Conservation (phyloP, 441 rosid genomes). For the Euphorbia schlechtendalii region DNA sequence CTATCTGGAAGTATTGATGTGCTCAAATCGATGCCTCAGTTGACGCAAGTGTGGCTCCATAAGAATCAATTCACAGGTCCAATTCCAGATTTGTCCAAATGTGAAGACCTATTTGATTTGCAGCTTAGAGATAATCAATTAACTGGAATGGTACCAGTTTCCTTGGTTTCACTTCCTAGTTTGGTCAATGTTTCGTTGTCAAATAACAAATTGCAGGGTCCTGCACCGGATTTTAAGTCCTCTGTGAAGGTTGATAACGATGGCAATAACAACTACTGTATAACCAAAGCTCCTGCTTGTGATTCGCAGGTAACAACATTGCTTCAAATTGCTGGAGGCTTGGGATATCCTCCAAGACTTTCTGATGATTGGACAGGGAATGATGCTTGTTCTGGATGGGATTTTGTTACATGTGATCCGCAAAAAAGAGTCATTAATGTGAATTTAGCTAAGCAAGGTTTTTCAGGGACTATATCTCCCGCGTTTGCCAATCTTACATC, state of each 20-base stretch:
- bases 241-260: background rate
- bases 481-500: constrained; percentile 46
- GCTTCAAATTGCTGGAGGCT: constrained; percentile 9
- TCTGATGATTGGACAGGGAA: constrained; percentile 14
- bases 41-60: constrained; percentile 64
- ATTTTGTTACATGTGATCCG: constrained; percentile 10
- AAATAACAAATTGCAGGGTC: constrained; percentile 69
- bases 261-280: constrained; percentile 13
- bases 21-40: constrained; percentile 45
- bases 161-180: constrained; percentile 30
- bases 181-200: constrained; percentile 43
- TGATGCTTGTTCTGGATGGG: constrained; percentile 13
- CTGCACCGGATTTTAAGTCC: constrained; percentile 31
- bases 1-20: constrained; percentile 52
- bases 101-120: constrained; percentile 41
- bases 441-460: constrained; percentile 13
- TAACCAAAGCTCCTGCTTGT: background rate
- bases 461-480: constrained; percentile 51
- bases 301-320: constrained; percentile 6
- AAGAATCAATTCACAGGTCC: constrained; percentile 61
- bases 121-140: constrained; percentile 63
- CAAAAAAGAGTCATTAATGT: constrained; percentile 8
- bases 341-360: constrained; percentile 14
- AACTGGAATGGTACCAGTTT: constrained; percentile 48
- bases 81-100: constrained; percentile 58